Percentiles rank a stretch among this genome's conserved stretches.
Conservation (phyloP, 2,329 filamentous ascomycete genomes). For the Claviceps sp. region DNA sequence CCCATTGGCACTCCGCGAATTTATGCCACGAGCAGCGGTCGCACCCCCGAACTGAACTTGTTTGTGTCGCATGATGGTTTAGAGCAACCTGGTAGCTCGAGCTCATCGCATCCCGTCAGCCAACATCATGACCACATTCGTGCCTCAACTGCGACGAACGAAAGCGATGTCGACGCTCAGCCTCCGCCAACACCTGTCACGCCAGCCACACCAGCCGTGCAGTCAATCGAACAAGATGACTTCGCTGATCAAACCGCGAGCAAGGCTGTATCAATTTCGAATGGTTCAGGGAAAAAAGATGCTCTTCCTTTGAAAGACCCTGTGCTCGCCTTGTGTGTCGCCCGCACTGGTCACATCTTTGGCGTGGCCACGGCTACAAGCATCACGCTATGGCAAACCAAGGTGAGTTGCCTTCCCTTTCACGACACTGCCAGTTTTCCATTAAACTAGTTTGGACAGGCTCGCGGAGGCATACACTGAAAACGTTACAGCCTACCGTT, state of each 20-base stretch:
- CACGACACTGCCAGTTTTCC: background rate
- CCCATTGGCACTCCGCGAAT: constrained; percentile 73
- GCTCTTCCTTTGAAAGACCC: constrained; percentile 42
- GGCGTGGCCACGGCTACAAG: constrained; percentile 74
- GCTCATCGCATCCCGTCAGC: constrained; percentile 7
- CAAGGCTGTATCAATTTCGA: constrained; percentile 8
- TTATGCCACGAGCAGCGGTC: constrained; percentile 63
- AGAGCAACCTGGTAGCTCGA: constrained; percentile 18
- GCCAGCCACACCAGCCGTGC: constrained; percentile 43
- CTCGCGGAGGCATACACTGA: background rate
- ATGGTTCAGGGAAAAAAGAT: constrained; percentile 14
- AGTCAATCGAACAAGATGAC: constrained; percentile 43
- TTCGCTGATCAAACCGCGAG: constrained; percentile 14
- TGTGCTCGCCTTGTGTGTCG: constrained; percentile 62
- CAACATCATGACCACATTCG: constrained; percentile 10
- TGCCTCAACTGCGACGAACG: constrained; percentile 12
- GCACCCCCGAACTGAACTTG: constrained; percentile 34
- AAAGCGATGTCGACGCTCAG: constrained; percentile 22
- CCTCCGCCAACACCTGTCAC: constrained; percentile 35
- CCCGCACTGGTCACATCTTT: constrained; percentile 70
- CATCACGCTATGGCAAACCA: constrained; percentile 93
- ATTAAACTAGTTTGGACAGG: background rate
- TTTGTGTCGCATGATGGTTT: constrained; percentile 50
- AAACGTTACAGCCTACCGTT: constrained; percentile 60
- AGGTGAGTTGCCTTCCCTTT: constrained; percentile 39